Evolutionary conservation across 805 yeast species (phyloP).

Genomic region (Wickerhamomyces pijperi): DNA sequence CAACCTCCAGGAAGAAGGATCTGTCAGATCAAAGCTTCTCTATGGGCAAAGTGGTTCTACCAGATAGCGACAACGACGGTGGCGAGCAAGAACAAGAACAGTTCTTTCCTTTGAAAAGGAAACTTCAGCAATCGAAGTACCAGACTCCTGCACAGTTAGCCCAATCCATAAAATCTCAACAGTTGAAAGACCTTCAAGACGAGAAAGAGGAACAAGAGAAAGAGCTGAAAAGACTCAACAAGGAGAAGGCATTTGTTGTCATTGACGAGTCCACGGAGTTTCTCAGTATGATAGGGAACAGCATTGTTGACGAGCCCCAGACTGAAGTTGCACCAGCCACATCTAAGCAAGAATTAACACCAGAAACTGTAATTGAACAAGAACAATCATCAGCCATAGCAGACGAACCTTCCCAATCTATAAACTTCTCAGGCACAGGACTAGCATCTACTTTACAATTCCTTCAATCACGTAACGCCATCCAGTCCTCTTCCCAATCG

Average conservation of each 20-base stretch:
- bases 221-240: not conserved
- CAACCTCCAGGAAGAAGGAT: slow-evolving; percentile 5
- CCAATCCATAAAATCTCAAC: no score
- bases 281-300: slow-evolving; percentile 13
- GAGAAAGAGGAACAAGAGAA: slow-evolving; percentile 10
- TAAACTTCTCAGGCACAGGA: slow-evolving; percentile 13
- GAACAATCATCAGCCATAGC: no score
- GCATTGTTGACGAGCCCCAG: not conserved
- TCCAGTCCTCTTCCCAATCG: slow-evolving; percentile 5
- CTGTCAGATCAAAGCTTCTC: slow-evolving; percentile 6
- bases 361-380: slow-evolving; percentile 2
- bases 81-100: slow-evolving; percentile 16
- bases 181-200: slow-evolving; percentile 12
- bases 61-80: slow-evolving; percentile 12
- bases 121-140: not conserved
- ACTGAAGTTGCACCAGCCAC: not conserved
- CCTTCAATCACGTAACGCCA: slow-evolving; percentile 12
- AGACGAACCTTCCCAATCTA: no score
- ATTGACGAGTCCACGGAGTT: slow-evolving; percentile 28
- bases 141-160: slow-evolving; percentile 14
- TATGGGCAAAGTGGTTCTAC: slow-evolving; percentile 18
- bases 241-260: slow-evolving; percentile 7
- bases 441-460: slow-evolving; percentile 14
- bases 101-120: no score
- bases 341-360: not conserved